Conservation (phyloP, 2,329 filamentous ascomycete species). For the Calonectria henricotiae region DNA sequence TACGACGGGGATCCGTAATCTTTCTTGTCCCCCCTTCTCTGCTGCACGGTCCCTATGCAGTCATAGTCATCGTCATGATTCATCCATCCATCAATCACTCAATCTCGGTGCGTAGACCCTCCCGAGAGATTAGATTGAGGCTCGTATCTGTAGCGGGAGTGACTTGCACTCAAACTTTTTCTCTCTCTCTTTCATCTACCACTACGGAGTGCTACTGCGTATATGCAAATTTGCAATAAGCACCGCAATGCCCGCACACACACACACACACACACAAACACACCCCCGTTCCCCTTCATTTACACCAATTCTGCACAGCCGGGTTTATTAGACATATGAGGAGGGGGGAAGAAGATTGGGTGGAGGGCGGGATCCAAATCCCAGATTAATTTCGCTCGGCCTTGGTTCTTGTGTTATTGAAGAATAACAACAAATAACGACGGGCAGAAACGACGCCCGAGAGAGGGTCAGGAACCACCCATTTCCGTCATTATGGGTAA, state of each 20-base stretch:
- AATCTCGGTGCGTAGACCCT: slow-evolving; percentile 2
- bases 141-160: slow-evolving; percentile 20
- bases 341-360: not conserved
- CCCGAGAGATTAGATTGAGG: slow-evolving; percentile 20
- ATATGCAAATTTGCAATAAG: not conserved
- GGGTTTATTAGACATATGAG: no score
- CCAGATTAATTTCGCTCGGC: slow-evolving; percentile 13
- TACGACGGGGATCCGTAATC: not conserved
- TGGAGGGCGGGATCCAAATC: not conserved
- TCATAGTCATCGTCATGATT: not conserved
- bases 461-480: slow-evolving; percentile 13
- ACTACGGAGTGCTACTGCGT: no score
- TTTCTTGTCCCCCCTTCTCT: not conserved
- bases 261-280: no score
- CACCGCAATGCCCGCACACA: not conserved
- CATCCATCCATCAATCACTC: not conserved
- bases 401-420: not conserved
- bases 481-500: not conserved
- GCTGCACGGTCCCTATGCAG: not conserved
- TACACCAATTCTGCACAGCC: not conserved
- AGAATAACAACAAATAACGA: not conserved
- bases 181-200: not conserved
- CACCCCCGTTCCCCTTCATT: slow-evolving; percentile 8
- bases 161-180: not conserved
- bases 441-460: slow-evolving; percentile 3